phyloP scores from a whole-genome alignment of 2,329 filamentous ascomycete species.

The Bertia moriformis region DNA sequence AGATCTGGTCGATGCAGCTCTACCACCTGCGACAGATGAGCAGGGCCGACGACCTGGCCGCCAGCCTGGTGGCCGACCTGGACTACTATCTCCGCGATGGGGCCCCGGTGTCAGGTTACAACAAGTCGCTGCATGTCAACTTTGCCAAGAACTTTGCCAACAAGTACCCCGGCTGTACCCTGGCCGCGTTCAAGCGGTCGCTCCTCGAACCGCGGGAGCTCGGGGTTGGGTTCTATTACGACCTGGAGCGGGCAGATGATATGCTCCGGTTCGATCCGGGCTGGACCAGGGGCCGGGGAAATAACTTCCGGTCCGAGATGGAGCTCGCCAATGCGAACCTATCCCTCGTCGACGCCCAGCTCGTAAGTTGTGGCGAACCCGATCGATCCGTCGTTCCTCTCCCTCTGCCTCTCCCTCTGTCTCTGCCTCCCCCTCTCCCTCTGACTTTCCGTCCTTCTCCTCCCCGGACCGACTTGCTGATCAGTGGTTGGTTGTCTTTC shows the following conservation, averaged over 20 bases:
- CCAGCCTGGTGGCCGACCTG: slow-evolving; percentile 59
- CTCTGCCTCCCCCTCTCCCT: not conserved
- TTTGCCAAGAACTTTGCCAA: slow-evolving; percentile 71
- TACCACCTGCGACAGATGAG: slow-evolving; percentile 68
- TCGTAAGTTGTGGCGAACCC: slow-evolving; percentile 38
- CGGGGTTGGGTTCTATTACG: slow-evolving; percentile 72
- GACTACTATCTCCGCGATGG: slow-evolving; percentile 70
- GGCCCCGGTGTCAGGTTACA: slow-evolving; percentile 68
- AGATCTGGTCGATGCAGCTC: slow-evolving; percentile 80
- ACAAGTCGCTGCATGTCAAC: slow-evolving; percentile 72
- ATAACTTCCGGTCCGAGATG: slow-evolving; percentile 72
- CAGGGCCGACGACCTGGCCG: slow-evolving; percentile 48
- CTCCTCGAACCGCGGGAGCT: slow-evolving; percentile 48
- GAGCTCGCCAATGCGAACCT: slow-evolving; percentile 78
- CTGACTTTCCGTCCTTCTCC: not conserved
- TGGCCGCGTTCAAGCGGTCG: slow-evolving; percentile 69
- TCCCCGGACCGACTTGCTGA: slow-evolving; percentile 2
- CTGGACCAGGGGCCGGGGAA: slow-evolving; percentile 56
- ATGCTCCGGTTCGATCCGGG: slow-evolving; percentile 65
- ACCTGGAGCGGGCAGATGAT: slow-evolving; percentile 58
- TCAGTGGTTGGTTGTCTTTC: slow-evolving; percentile 10
- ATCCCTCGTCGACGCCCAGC: slow-evolving; percentile 81
- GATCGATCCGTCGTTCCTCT: not conserved
- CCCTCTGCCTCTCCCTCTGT: not conserved
- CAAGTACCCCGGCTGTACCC: slow-evolving; percentile 58